Percentiles rank a stretch among this genome's conserved stretches.
Evolutionary conservation across 768 basidiomycete genomes (phyloP).

Genomic region (Tricholoma hemisulphureum): DNA sequence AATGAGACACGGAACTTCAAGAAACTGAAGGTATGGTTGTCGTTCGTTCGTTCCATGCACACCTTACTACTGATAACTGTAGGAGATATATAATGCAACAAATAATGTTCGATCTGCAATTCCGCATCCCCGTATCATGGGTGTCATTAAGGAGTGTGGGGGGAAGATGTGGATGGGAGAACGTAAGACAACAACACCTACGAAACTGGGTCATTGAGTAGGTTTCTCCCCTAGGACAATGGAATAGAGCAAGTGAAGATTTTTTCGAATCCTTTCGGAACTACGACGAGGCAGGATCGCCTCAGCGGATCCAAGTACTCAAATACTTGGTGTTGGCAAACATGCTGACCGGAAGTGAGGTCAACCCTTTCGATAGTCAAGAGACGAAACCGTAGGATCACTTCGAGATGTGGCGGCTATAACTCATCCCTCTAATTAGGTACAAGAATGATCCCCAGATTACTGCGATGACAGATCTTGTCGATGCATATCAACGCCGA

Average conservation of each 20-base stretch:
- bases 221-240: slow-evolving; percentile 68
- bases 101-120: slow-evolving; percentile 93
- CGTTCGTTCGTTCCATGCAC: not conserved
- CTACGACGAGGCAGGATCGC: slow-evolving; percentile 96
- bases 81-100: slow-evolving; percentile 98
- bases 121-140: slow-evolving; percentile 97
- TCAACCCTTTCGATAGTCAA: slow-evolving; percentile 99
- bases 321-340: slow-evolving; percentile 98
- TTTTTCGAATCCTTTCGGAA: slow-evolving; percentile 99
- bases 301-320: slow-evolving; percentile 94
- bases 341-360: slow-evolving; percentile 97
- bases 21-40: slow-evolving; percentile 75
- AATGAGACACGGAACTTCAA: slow-evolving; percentile 94
- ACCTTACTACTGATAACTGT: slow-evolving; percentile 1
- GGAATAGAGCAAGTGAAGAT: slow-evolving; percentile 95
- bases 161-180: slow-evolving; percentile 99
- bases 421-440: slow-evolving; percentile 34
- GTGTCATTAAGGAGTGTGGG: slow-evolving; percentile 98
- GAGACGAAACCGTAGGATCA: slow-evolving; percentile 91
- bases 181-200: slow-evolving; percentile 49
- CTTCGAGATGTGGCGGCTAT: not conserved
- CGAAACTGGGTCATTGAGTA: not conserved
- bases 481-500: slow-evolving; percentile 93
- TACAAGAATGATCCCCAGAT: slow-evolving; percentile 97
- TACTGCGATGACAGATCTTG: slow-evolving; percentile 96